Percentiles rank a stretch among this genome's conserved stretches.
Conservation (phyloP, 2,329 filamentous ascomycete genomes). For the Rachicladosporium sp. region DNA sequence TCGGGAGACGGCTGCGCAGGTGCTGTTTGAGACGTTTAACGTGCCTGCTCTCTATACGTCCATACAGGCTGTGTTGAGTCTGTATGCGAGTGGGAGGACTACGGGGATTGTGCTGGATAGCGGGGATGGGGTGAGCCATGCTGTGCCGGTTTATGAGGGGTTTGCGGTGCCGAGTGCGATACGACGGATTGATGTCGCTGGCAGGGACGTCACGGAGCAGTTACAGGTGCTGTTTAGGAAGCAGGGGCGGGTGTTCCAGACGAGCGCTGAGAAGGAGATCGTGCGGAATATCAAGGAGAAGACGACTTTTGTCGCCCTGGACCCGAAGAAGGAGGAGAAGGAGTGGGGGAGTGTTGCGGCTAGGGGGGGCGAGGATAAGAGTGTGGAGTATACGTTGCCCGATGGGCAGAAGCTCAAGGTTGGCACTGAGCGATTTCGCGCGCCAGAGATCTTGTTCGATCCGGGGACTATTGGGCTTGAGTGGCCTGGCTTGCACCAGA, state of each 20-base stretch:
- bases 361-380: conserved; percentile 57
- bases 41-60: conserved; percentile 93
- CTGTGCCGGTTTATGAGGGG: conserved; percentile 93
- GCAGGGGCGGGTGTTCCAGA: conserved; percentile 89
- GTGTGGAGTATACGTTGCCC: conserved; percentile 76
- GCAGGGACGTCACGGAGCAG: conserved; percentile 90
- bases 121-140: conserved; percentile 92
- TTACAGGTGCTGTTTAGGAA: conserved; percentile 84
- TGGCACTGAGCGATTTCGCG: conserved; percentile 86
- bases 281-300: conserved; percentile 95
- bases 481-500: conserved; percentile 94
- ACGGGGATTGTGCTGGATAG: conserved; percentile 93
- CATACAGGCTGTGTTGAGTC: conserved; percentile 88
- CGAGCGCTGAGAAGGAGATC: conserved; percentile 96
- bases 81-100: conserved; percentile 91
- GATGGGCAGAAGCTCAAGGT: conserved; percentile 93
- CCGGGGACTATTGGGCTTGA: conserved; percentile 94
- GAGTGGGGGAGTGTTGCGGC: conserved; percentile 67
- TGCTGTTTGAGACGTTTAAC: conserved; percentile 98
- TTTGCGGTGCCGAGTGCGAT: conserved; percentile 96
- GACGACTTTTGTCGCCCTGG: conserved; percentile 77
- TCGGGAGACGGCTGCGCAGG: conserved; percentile 90
- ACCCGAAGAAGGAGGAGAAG: conserved; percentile 90
- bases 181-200: conserved; percentile 88
- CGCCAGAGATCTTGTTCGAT: conserved; percentile 94